Base-by-base conservation (phyloP, 2,329 filamentous ascomycete genomes). In the Xylaria sp. region DNA sequence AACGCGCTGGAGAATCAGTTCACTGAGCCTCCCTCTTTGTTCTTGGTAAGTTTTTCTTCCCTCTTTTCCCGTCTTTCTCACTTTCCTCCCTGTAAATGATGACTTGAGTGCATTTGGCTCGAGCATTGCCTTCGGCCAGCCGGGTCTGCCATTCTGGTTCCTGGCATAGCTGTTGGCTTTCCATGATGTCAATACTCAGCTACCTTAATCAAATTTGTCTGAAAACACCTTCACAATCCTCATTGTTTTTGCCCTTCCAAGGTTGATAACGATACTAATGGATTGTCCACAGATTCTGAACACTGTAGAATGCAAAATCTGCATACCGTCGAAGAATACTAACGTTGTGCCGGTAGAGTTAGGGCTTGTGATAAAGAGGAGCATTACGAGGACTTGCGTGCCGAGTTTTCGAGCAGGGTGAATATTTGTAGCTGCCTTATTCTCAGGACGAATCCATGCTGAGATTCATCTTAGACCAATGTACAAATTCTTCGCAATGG, bases 41-140 rank as follows among this genome's bases (percentile, higher is more conserved):
- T 66, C 63, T 69, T 74, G 73, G 77, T 79, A 75, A 76, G 77
- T 72, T 47, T 46, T n/a, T 9, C 46, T n/a, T 10, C 34, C 19
- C 9, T 37, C n/a, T 3, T 37, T 46, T n/a, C 6, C 46, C 13
- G 7, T 23, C 34, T 16, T 10, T 35, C 9, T 47, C 48, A 8
- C 53, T 50, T 62, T 53, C 46, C 54, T 69, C 76, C 65, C 71
- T 71, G 74, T 75, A 75, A 74, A 92, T 95, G 93, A 97, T 97
- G 93, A 97, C 93, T 91, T 93, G 93, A 97, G 93, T 92, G 93
- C 93, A 97, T 97, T 97, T 97, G 93, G 93, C 93, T 97, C 91
- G 93, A 97, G 93, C 83, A 96, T 92, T 85, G 86, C 80, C 77
- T 79, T 81, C 79, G 77, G 79, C 73, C 76, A 71, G 76, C 76